Evolutionary conservation across 2,329 filamentous ascomycete genomes (phyloP), one percentile per base, ranked within the genome.

Genomic region (Colletotrichum horii): DNA sequence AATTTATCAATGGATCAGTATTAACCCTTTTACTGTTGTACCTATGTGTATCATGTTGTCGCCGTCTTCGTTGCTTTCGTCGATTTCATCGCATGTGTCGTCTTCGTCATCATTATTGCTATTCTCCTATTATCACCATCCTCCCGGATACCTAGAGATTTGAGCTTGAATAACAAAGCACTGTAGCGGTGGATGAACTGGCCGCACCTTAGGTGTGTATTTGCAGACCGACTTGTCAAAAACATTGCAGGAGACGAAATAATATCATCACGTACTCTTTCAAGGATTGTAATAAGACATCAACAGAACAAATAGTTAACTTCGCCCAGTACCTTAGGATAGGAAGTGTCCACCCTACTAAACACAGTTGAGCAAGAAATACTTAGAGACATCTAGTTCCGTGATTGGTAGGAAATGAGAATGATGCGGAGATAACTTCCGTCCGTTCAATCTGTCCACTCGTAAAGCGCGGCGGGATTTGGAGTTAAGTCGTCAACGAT

Each of bases 311-410:
- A 43, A 43, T 3, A 19, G 19, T n/a, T n/a, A 3, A n/a, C 8
- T 43, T n/a, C 19, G n/a, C n/a, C 6, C 11, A 48, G n/a, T n/a
- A n/a, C n/a, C n/a, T n/a, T 48, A 3, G n/a, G 11, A 6, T 12
- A 48, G 43, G n/a, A 48, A 11, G 4, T 12, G 3, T 48, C n/a
- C 11, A 48, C 19, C 38, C 0, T 48, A 4, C 14, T n/a, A 48
- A 4, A 0, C n/a, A n/a, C 4, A n/a, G 19, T 48, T n/a, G 19
- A 48, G 9, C 1, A 7, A n/a, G 19, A 4, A 1, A 4, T 5
- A 9, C 4, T 48, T 22, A n/a, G 1, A 3, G n/a, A 22, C 19
- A 48, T 6, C 43, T 9, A 48, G 0, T 48, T 3, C 2, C 19
- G 3, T 48, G n/a, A 22, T n/a, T 7, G 22, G 11, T 48, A n/a